phyloP scores from a whole-genome alignment of 2,329 filamentous ascomycete genomes.

The Xylariaceae sp. region DNA sequence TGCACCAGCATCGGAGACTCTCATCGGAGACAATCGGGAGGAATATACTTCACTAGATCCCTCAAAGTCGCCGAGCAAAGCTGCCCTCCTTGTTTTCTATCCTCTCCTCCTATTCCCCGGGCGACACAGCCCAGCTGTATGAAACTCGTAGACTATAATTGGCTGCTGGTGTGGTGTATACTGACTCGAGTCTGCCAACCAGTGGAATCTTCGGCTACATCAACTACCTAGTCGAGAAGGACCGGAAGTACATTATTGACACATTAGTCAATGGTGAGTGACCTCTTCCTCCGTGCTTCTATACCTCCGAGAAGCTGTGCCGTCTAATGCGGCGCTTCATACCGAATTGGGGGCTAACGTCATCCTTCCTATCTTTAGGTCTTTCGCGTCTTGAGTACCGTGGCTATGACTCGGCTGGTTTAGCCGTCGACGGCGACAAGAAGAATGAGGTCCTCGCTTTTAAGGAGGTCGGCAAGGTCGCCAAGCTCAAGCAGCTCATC shows the following conservation, averaged over 20 bases:
- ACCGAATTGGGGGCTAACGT: conserved; percentile 27
- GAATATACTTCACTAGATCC: conserved; percentile 4
- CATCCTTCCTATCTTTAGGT: conserved; percentile 46
- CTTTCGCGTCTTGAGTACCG: conserved; percentile 95
- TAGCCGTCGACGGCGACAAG: conserved; percentile 96
- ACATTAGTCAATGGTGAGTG: conserved; percentile 87
- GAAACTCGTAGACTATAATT: conserved; percentile 5
- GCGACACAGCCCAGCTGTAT: background rate
- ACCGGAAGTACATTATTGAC: conserved; percentile 91
- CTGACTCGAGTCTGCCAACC: conserved; percentile 25
- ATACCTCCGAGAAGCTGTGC: background rate
- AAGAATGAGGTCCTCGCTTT: conserved; percentile 96
- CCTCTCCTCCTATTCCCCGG: background rate
- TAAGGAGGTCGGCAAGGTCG: conserved; percentile 99
- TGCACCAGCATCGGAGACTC: conserved; percentile 12
- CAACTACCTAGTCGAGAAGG: conserved; percentile 99
- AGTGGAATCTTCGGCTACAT: conserved; percentile 98
- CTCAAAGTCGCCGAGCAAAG: background rate
- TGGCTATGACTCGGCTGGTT: conserved; percentile 95
- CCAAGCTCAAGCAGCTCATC: conserved; percentile 90
- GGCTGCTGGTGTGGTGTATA: conserved; percentile 16
- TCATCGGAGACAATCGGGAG: background rate
- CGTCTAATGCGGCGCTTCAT: conserved; percentile 9
- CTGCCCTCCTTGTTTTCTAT: background rate
- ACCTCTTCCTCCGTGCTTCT: background rate